A percentile compares a stretch with the other conserved stretches of the same genome.
Evolutionary conservation across 2,329 filamentous ascomycete species (phyloP).

Genomic region (Ceratocystis colombiana): DNA sequence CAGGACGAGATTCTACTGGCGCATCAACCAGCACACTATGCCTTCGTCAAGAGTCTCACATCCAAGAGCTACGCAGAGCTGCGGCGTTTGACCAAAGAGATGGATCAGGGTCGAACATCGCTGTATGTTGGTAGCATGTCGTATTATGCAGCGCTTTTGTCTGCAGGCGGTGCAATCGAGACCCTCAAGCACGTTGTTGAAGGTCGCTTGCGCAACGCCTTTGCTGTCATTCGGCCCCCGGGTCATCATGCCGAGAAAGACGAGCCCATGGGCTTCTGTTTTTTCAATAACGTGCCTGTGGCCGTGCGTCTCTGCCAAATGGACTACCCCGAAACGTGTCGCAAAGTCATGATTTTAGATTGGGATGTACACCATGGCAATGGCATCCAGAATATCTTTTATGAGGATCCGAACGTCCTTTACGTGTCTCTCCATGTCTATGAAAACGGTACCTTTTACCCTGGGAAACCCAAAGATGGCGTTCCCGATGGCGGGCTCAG

Average conservation of each 20-base stretch:
- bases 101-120: constrained; percentile 59
- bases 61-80: constrained; percentile 53
- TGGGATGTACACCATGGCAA: constrained; percentile 83
- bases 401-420: constrained; percentile 84
- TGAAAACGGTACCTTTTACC: constrained; percentile 74
- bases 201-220: constrained; percentile 80
- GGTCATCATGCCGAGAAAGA: constrained; percentile 90
- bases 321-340: constrained; percentile 67
- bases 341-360: constrained; percentile 85
- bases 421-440: constrained; percentile 95
- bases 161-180: constrained; percentile 88
- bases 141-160: constrained; percentile 68
- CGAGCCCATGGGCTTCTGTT: constrained; percentile 82
- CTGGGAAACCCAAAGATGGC: constrained; percentile 51
- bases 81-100: constrained; percentile 50
- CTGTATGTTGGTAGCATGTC: constrained; percentile 77
- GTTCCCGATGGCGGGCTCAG: constrained; percentile 52
- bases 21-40: constrained; percentile 66
- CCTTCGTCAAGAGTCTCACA: constrained; percentile 58
- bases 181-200: constrained; percentile 84
- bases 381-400: constrained; percentile 92
- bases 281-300: constrained; percentile 96
- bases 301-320: constrained; percentile 79
- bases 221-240: constrained; percentile 88
- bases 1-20: constrained; percentile 69